Evolutionary conservation across 805 yeast genomes (phyloP), one percentile per base, ranked within the genome.

Genomic region (Teunomyces gatunensis): DNA sequence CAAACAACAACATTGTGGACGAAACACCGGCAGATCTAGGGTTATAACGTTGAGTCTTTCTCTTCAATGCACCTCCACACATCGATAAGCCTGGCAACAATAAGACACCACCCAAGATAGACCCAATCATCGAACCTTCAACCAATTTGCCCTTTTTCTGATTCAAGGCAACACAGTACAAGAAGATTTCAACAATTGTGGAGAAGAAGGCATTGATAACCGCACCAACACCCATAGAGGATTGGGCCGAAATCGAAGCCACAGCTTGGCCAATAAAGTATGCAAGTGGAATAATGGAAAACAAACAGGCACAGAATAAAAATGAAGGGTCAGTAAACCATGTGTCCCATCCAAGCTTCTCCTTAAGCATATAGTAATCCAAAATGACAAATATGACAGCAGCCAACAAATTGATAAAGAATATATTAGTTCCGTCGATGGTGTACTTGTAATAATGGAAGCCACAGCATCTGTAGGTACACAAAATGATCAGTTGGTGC

Each of bases 191-290:
- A 5, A 94, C 98, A 43, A 94, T 79, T 0, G 99, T 91, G 1
- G 98, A 91, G 75, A 94, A 94, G 60, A 94, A 92, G 0, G 99
- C 99, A 65, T 94, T 94, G 57, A 94, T 90, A 0, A 91, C 97
- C 1, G 99, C 99, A 72, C 98, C 98, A 50, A 94, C 83, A 25
- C 98, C 97, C 99, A 94, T 94, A 0, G 97, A 91, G 0, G 97
- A 89, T 69, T 94, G 99, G 0, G 99, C 98, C 5, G 96, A 87
- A 49, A 94, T 94, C 2, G 98, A 91, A 0, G 99, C 99, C n/a
- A 94, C 99, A 5, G 98, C 98, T 67, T 92, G 98, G 3, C 99
- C 99, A 57, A 94, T 91, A 68, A 90, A 94, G 63, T 94, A 92
- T 0, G 99, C 98, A 54, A 94, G 73, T 5, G 99, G 99, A 32